Percentiles rank a stretch among this genome's conserved stretches.
Evolutionary conservation across 306 rosid species (phyloP).

Genomic region (Alnus rubra): DNA sequence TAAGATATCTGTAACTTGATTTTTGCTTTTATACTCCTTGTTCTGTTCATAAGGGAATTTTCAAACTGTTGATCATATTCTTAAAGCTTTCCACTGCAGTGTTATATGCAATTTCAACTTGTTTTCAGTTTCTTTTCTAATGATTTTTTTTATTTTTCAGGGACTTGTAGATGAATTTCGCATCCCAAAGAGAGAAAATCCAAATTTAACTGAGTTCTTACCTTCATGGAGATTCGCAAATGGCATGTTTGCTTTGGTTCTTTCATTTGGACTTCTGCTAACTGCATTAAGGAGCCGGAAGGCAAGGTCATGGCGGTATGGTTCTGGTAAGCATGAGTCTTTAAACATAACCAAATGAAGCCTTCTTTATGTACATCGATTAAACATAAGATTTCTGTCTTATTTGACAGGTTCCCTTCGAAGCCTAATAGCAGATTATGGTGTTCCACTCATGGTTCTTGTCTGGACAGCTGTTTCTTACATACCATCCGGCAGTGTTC

Average conservation of each 20-base stretch:
- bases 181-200: conserved; percentile 61
- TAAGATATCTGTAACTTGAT: conserved; percentile 31
- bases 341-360: conserved; percentile 3
- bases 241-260: conserved; percentile 97
- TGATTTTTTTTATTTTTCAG: conserved; percentile 28
- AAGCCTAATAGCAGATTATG: conserved; percentile 91
- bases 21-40: neutral
- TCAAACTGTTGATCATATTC: neutral
- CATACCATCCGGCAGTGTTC: conserved; percentile 72
- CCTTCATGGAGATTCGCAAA: conserved; percentile 97
- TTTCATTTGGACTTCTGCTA: conserved; percentile 93
- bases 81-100: neutral
- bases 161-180: conserved; percentile 92
- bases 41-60: neutral
- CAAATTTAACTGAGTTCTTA: conserved; percentile 41
- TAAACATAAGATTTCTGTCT: neutral
- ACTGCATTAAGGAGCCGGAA: conserved; percentile 87
- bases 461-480: conserved; percentile 92
- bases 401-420: conserved; percentile 72
- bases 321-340: conserved; percentile 59
- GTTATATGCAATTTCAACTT: neutral
- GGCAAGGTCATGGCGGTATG: conserved; percentile 98
- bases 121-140: neutral
- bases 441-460: conserved; percentile 94
- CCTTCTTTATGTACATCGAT: neutral